Conservation (phyloP, 371 early-diverging fungal genomes). For the Sporodiniella umbellata region DNA sequence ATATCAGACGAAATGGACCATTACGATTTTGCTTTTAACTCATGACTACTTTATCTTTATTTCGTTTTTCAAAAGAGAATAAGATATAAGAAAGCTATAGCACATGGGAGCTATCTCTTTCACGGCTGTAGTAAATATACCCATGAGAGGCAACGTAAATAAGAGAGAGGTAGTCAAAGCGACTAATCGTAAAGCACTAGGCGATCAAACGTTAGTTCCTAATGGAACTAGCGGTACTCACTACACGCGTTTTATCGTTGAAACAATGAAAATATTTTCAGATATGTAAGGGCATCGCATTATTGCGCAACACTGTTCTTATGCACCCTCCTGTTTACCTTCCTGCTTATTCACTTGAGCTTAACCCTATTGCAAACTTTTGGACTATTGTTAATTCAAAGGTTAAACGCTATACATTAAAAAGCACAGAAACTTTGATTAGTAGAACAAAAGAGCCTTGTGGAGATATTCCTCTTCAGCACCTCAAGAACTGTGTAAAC, state of each 20-base stretch:
- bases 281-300: constrained; percentile 9
- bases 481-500: constrained; percentile 8
- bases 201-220: constrained; percentile 3
- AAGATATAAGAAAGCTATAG: too few relatives aligned
- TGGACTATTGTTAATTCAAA: constrained; percentile 15
- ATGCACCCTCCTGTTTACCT: constrained; percentile 12
- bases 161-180: constrained; percentile 7
- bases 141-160: constrained; percentile 8
- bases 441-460: constrained; percentile 6
- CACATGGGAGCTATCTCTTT: constrained; percentile 2
- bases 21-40: too few relatives aligned
- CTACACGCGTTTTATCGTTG: constrained; percentile 6
- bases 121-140: constrained; percentile 1
- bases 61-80: too few relatives aligned
- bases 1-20: too few relatives aligned
- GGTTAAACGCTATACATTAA: constrained; percentile 13
- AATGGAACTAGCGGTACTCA: constrained; percentile 7
- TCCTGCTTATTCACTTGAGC: constrained; percentile 15
- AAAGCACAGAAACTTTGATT: constrained; percentile 14
- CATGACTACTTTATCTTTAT: too few relatives aligned
- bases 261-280: constrained; percentile 9
- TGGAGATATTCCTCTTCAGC: not conserved
- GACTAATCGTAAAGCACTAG: constrained; percentile 11
- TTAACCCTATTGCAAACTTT: constrained; percentile 13
- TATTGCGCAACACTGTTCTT: not conserved